These are phyloP conservation scores for Mycena metata DNA, from an alignment of 768 basidiomycete genomes.

Conservation along the genomic window DNA sequence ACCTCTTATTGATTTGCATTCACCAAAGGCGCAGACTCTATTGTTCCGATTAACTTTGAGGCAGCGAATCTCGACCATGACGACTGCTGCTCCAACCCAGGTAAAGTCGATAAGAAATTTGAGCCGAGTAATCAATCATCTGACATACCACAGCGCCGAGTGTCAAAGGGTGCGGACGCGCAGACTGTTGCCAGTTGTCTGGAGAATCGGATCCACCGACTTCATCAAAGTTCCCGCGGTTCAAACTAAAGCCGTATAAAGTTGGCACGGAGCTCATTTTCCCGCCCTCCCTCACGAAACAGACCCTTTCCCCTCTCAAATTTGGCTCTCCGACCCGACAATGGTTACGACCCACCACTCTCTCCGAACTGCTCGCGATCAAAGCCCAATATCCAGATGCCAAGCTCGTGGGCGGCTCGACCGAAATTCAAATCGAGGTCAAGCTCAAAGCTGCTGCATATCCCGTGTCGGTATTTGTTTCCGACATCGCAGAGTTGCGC, in stretches of 20 bases:
- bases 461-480: constrained; percentile 34
- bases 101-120: no score
- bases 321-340: constrained; percentile 35
- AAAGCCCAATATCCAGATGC: constrained; percentile 35
- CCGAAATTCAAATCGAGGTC: constrained; percentile 40
- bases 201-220: constrained; percentile 3
- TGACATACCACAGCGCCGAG: constrained; percentile 18
- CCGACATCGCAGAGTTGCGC: constrained; percentile 35
- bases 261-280: constrained; percentile 39
- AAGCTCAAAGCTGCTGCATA: constrained; percentile 38
- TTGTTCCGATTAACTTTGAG: constrained; percentile 37
- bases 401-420: constrained; percentile 39
- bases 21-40: constrained; percentile 11
- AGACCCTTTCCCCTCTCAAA: constrained; percentile 23
- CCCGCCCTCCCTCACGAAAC: constrained; percentile 36
- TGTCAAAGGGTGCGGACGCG: constrained; percentile 34
- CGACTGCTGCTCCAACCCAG: constrained; percentile 33
- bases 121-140: background rate
- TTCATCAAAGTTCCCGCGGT: constrained; percentile 37
- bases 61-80: constrained; percentile 37
- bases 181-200: constrained; percentile 37
- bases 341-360: constrained; percentile 38
- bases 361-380: constrained; percentile 36
- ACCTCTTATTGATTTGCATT: background rate
- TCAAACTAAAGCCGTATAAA: constrained; percentile 37